Evolutionary conservation across 2,329 filamentous ascomycete genomes (phyloP), one percentile per base, ranked within the genome.

Genomic region (Aspergillus spinulosporus): DNA sequence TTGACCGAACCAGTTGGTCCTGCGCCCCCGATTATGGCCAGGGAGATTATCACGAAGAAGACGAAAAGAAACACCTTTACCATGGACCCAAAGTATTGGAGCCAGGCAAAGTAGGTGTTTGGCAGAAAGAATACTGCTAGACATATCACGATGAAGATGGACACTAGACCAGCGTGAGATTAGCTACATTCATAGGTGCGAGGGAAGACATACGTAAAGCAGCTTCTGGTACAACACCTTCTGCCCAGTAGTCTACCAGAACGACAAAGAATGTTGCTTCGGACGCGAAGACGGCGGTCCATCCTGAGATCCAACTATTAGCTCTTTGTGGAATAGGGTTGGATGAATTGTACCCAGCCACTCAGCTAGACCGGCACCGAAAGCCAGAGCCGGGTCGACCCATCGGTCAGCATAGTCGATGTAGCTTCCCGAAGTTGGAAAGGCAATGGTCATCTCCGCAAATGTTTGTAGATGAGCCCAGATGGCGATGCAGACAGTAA

Each of bases 1-100:
- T 68, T 67, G 42, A 68, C 64, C 4, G 64, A 66, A 31, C 72
- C 68, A 3, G 68, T 62, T 1, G 75, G 71, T 1, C 74, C 76
- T 36, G 76, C 76, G 7, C 76, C 76, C 8, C 65, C 56, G 31
- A 75, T 68, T 46, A 78, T 66, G n/a, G 76, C 72, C n/a, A 77
- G 60, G 0, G 65, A 67, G 12, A 70, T 52, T 21, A 75, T 58
- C 39, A 75, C 69, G 52, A 76, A 63, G 14, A 75, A 64, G 11
- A 77, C 49, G 49, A 76, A 68, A 9, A 68, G 57, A 4, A 74
- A 40, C 15, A 76, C 70, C 54, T 77, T 77, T 52, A 76, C 62
- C 7, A 74, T 51, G 0, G 71, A 72, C 0, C 68, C 68, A 14
- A 66, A 36, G 45, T 72, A 74, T 59, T 74, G 69, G 28, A 73